Evolutionary conservation across 805 yeast genomes (phyloP).

Genomic region (Zygoascus tannicola): DNA sequence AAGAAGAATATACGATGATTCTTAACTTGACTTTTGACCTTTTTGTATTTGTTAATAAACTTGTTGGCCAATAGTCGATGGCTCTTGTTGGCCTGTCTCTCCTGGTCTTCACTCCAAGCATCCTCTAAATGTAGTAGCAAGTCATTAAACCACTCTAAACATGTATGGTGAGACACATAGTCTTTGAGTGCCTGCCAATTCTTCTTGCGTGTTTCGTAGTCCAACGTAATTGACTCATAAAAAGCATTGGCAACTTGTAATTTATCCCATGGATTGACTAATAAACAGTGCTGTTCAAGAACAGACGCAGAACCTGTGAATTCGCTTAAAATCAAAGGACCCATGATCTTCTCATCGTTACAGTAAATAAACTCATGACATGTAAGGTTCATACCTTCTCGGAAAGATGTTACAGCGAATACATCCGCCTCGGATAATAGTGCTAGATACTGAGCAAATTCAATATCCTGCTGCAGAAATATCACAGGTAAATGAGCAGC

Average conservation of each 20-base stretch:
- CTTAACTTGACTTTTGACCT: slow-evolving; percentile 15
- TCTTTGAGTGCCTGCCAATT: slow-evolving; percentile 56
- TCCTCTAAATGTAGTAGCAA: slow-evolving; percentile 46
- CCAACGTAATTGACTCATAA: slow-evolving; percentile 57
- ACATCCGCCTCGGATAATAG: slow-evolving; percentile 75
- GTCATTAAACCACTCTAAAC: slow-evolving; percentile 60
- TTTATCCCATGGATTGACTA: slow-evolving; percentile 89
- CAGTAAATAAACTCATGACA: slow-evolving; percentile 90
- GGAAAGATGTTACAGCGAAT: slow-evolving; percentile 79
- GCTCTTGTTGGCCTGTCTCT: slow-evolving; percentile 28
- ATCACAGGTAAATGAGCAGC: slow-evolving; percentile 71
- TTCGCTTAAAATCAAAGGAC: slow-evolving; percentile 61
- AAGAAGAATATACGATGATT: slow-evolving; percentile 41
- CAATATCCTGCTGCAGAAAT: slow-evolving; percentile 78
- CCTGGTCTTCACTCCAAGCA: slow-evolving; percentile 43
- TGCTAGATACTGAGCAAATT: slow-evolving; percentile 82
- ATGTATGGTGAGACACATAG: slow-evolving; percentile 58
- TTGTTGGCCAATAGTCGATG: slow-evolving; percentile 27
- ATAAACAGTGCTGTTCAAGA: slow-evolving; percentile 47
- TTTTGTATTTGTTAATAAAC: slow-evolving; percentile 29
- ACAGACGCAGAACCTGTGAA: slow-evolving; percentile 91
- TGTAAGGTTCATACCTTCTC: slow-evolving; percentile 95
- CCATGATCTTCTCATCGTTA: slow-evolving; percentile 16
- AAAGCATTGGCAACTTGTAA: slow-evolving; percentile 56
- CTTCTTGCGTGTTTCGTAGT: slow-evolving; percentile 38